A percentile compares a stretch with the other conserved stretches of the same genome.
Evolutionary conservation across 2,329 filamentous ascomycete genomes (phyloP).

Genomic region (Diaporthe australafricana): DNA sequence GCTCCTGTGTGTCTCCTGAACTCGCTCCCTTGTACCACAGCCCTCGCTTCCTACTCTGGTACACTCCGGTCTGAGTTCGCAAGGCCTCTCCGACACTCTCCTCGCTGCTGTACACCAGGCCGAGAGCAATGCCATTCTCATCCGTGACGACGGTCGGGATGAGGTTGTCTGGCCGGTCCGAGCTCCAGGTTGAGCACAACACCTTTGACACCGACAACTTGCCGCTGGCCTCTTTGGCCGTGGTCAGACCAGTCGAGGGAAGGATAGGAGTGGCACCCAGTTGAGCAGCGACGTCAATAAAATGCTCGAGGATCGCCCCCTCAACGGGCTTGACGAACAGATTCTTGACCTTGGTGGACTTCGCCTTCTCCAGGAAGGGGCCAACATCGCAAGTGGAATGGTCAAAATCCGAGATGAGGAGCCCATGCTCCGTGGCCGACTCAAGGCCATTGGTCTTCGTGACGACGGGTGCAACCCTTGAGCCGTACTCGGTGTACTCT

Average conservation of each 20-base stretch:
- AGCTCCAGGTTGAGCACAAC: conserved; percentile 79
- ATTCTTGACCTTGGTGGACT: conserved; percentile 57
- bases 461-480: conserved; percentile 66
- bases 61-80: conserved; percentile 82
- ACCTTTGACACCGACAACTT: conserved; percentile 76
- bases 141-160: conserved; percentile 93
- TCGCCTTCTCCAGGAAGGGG: conserved; percentile 58
- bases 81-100: conserved; percentile 91
- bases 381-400: conserved; percentile 52
- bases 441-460: conserved; percentile 46
- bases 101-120: conserved; percentile 93
- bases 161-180: conserved; percentile 85
- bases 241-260: conserved; percentile 76
- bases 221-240: conserved; percentile 70
- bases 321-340: conserved; percentile 64
- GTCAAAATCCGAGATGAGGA: conserved; percentile 66
- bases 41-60: conserved; percentile 94
- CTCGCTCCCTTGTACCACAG: conserved; percentile 97
- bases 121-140: conserved; percentile 84
- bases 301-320: conserved; percentile 55
- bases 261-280: conserved; percentile 77
- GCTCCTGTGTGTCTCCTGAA: conserved; percentile 92
- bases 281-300: conserved; percentile 61
- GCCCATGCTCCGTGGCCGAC: conserved; percentile 56
- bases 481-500: conserved; percentile 65